Conservation (phyloP, 2,329 filamentous ascomycete species). For the Sclerotinia minor region DNA sequence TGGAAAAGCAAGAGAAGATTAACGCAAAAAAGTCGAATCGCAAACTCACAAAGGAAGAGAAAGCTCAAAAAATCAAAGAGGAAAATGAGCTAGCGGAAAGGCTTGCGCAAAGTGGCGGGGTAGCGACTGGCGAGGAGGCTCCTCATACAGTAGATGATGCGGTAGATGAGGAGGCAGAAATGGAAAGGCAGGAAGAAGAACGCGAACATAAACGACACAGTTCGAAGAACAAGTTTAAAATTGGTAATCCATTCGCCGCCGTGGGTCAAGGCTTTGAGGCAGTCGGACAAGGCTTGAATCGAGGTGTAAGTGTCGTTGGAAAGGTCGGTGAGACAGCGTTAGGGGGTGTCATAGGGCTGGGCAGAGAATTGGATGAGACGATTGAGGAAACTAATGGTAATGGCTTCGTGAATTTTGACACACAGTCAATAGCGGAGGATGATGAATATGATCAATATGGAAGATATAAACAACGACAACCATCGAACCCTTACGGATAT, state of each 20-base stretch:
- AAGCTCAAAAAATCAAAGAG: constrained; percentile 38
- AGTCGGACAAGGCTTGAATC: constrained; percentile 37
- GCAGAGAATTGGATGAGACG: constrained; percentile 52
- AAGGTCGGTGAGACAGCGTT: constrained; percentile 48
- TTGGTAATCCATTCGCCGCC: constrained; percentile 35
- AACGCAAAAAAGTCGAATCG: constrained; percentile 53
- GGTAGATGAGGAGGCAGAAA: constrained; percentile 45
- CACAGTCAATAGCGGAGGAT: constrained; percentile 30
- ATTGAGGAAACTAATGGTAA: constrained; percentile 57
- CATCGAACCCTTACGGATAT: constrained; percentile 30
- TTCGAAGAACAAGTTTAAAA: constrained; percentile 33
- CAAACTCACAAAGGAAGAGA: constrained; percentile 39
- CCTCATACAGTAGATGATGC: constrained; percentile 53
- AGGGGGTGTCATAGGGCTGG: constrained; percentile 49
- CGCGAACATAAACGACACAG: constrained; percentile 17
- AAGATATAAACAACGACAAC: constrained; percentile 31
- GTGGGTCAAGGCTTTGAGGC: constrained; percentile 39
- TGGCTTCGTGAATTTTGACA: constrained; percentile 39
- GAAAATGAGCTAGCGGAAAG: constrained; percentile 46
- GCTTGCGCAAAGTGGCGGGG: constrained; percentile 51
- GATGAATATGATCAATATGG: constrained; percentile 39
- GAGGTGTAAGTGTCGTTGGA: constrained; percentile 35
- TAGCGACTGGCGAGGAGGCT: constrained; percentile 54
- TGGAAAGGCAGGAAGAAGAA: constrained; percentile 29
- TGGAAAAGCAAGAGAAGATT: constrained; percentile 43